Conservation (phyloP, 2,329 filamentous ascomycete species). For the Sphaerulina vaccinii region DNA sequence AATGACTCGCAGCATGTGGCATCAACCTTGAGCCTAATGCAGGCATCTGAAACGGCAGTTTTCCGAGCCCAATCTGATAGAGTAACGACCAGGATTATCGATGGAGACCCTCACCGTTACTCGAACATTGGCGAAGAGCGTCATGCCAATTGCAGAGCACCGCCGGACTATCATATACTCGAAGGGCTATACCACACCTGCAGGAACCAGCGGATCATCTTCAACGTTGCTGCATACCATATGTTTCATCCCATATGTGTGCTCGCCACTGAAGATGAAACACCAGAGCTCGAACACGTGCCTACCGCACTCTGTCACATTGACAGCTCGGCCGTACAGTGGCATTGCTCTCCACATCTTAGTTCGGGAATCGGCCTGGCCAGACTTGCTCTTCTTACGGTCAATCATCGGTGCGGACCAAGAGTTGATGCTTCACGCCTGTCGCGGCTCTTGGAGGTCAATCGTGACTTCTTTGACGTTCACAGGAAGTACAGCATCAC, state of each 20-base stretch:
- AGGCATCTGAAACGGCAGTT: conserved; percentile 2
- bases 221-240: neutral
- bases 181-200: conserved; percentile 1
- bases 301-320: neutral
- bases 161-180: neutral
- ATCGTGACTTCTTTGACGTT: too few species aligned
- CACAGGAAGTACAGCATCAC: too few species aligned
- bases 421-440: too few species aligned
- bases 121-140: neutral
- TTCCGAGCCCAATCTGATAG: conserved; percentile 11
- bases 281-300: too few species aligned
- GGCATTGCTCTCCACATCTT: neutral
- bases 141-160: conserved; percentile 6
- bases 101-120: conserved; percentile 2
- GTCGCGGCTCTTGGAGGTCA: too few species aligned
- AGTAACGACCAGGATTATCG: conserved; percentile 6
- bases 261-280: conserved; percentile 2
- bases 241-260: neutral
- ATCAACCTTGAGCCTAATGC: conserved; percentile 3
- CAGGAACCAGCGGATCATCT: conserved; percentile 1
- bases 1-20: conserved; percentile 13
- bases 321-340: neutral
- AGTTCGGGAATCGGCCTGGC: conserved; percentile 2
- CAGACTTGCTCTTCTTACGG: neutral
- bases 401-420: neutral